Base-by-base conservation (phyloP, 108 stramenopile genomes). In the Pseudonitzschia pungens region DNA sequence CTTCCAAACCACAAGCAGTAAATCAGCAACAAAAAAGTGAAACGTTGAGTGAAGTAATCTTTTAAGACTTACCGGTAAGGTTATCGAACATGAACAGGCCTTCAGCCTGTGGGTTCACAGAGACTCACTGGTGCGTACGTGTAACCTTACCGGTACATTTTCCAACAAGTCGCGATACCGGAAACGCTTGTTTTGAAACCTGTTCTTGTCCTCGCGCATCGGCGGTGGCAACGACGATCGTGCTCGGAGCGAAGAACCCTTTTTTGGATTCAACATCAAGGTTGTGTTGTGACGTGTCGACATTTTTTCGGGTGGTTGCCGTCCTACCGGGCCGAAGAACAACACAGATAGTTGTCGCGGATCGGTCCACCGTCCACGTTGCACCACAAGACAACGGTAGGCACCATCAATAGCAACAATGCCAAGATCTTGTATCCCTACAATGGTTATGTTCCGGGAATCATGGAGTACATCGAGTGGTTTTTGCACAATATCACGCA, bases 271-370 rank as follows among this genome's bases (percentile, higher is more conserved):
- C 20, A 40, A 65, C 8, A 18, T 65, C 31, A 65, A 65, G 36
- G 29, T 65, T 5, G 64, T 65, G 64, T 65, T 24, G 64, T 65
- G 10, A 33, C 31, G 22, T 65, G 41, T 65, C 64, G 64, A 12
- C 64, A 65, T 0, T 65, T 42, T 36, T 65, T 65, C 33, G 36
- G 41, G 64, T 65, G 64, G 64, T 41, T 65, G 11, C 64, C 64
- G 15, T 65, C 64, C 36, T 65, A 65, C 21, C 41, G 33, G 28
- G 33, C 28, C 41, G 31, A 65, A 65, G 31, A 65, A 65, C 21
- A 24, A 12, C 64, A 65, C 20, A 48, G 18, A 12, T 48, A 48
- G 12, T 65, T 43, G 41, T 21, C 36, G 24, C n/a, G 14, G 10
- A 48, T 31, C 10, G 29, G 27, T 58, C 31, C 57, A 32, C 22